Conservation (phyloP, 257 asterid species). For the Haberlea rhodopensis region DNA sequence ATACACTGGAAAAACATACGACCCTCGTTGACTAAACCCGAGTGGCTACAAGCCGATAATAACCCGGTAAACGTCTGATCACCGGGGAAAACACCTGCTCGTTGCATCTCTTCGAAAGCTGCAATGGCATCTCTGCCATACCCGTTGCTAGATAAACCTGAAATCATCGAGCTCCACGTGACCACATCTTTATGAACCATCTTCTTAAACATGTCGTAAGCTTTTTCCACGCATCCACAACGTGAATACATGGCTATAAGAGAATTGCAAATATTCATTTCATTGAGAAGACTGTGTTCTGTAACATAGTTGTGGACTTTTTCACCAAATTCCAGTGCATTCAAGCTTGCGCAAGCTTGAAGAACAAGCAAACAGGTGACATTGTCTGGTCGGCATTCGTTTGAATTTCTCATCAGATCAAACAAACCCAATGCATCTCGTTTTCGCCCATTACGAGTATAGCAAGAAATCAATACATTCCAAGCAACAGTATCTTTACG, state of each 20-base stretch:
- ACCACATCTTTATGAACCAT: constrained; percentile 56
- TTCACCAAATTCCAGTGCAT: constrained; percentile 63
- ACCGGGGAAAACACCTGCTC: constrained; percentile 52
- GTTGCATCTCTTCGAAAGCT: constrained; percentile 66
- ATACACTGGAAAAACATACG: constrained; percentile 34
- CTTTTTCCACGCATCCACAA: constrained; percentile 69
- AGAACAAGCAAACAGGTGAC: constrained; percentile 75
- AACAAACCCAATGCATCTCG: constrained; percentile 59
- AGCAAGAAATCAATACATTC: constrained; percentile 75
- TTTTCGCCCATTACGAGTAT: constrained; percentile 40
- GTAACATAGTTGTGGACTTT: constrained; percentile 48
- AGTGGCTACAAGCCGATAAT: constrained; percentile 77
- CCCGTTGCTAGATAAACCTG: too few relatives aligned
- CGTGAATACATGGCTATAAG: constrained; percentile 77
- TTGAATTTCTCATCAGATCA: constrained; percentile 51
- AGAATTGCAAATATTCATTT: constrained; percentile 50
- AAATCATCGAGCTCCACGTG: too few relatives aligned
- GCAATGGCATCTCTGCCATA: constrained; percentile 66
- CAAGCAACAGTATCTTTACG: constrained; percentile 60
- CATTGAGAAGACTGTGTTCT: constrained; percentile 36
- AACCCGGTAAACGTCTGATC: constrained; percentile 54
- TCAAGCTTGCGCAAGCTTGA: constrained; percentile 68
- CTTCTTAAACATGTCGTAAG: constrained; percentile 49
- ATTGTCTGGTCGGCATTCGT: constrained; percentile 53
- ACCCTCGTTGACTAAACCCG: constrained; percentile 67